Base-by-base conservation (phyloP, 2,329 filamentous ascomycete species). In the Zymoseptoria tritici region DNA sequence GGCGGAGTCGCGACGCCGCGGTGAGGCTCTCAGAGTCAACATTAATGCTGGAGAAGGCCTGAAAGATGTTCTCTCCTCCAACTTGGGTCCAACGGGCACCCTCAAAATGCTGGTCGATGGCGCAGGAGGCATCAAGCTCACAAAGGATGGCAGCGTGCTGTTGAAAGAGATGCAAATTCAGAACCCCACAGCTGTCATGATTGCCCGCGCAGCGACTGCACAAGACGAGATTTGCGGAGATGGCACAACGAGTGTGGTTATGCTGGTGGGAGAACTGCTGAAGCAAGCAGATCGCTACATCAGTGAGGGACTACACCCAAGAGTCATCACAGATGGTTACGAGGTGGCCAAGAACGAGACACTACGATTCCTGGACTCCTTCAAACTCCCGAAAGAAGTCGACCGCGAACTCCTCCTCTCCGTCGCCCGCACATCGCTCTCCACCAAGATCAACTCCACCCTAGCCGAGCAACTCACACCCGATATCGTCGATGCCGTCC, bases 141-240 rank as follows among this genome's bases (percentile, higher is more conserved):
- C 94, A 70, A 99, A 99, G 78, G 94, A 99, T 79, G 94, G 94
- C 74, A 97, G 96, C 72, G 93, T 97, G 62, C 81, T 87, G 66
- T 72, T 87, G 69, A 82, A 83, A 70, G 84, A 87, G 73, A 87
- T 87, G 84, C 92, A 97, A 85, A 97, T 97, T 74, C 93, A 97
- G 80, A 97, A 97, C 77, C 94, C 94, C 26, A 99, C 94, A 42
- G 94, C 94, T 66, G 94, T 87, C 63, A 87, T 88, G 83, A 88
- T 88, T 71, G 85, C 85, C 63, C 79, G 85, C 73, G 91, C 93
- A 71, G 94, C 94, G 60, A 99, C 94, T 46, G 94, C 94, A 67
- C 93, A 99, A 76, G 94, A 99, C 76, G 94, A 99, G 72, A 99
- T 99, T 70, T 96, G 91, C 69, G 94, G 94, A 72, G 94, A 99